Percentiles rank a stretch among this genome's conserved stretches.
These are phyloP conservation scores for Podaxis sp. DNA, from an alignment of 768 basidiomycete species.

Conservation along the genomic window DNA sequence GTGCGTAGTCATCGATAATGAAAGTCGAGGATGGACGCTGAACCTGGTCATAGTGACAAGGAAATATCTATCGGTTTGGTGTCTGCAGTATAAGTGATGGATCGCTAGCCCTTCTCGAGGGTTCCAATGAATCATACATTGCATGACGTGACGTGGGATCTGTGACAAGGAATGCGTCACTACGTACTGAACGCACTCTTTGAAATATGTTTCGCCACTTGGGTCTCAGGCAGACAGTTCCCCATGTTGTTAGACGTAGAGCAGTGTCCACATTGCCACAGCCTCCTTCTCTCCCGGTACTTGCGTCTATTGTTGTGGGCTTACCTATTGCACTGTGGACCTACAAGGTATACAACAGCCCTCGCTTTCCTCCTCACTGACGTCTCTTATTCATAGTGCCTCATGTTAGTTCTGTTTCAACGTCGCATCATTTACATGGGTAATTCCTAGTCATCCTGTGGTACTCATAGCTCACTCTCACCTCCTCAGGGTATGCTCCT, in stretches of 20 bases:
- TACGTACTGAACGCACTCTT: not conserved
- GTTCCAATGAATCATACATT: no score
- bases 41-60: no score
- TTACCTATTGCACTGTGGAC: conserved; percentile 40
- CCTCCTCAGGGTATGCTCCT: conserved; percentile 34
- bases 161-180: not conserved
- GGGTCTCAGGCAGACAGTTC: not conserved
- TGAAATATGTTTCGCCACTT: not conserved
- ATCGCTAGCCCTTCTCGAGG: no score
- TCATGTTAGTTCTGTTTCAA: conserved; percentile 48
- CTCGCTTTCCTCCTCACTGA: not conserved
- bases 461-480: not conserved
- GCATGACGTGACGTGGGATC: not conserved
- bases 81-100: no score
- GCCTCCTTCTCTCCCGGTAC: conserved; percentile 28
- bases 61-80: no score
- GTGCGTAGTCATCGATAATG: no score
- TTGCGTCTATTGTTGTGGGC: conserved; percentile 32
- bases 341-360: conserved; percentile 34
- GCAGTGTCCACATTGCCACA: conserved; percentile 12
- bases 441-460: not conserved
- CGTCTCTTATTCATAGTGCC: conserved; percentile 31
- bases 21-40: no score
- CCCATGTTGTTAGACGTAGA: not conserved
- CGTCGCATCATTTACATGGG: conserved; percentile 54